phyloP scores from a whole-genome alignment of 106 monocot genomes.

The Iris macrosiphon region DNA sequence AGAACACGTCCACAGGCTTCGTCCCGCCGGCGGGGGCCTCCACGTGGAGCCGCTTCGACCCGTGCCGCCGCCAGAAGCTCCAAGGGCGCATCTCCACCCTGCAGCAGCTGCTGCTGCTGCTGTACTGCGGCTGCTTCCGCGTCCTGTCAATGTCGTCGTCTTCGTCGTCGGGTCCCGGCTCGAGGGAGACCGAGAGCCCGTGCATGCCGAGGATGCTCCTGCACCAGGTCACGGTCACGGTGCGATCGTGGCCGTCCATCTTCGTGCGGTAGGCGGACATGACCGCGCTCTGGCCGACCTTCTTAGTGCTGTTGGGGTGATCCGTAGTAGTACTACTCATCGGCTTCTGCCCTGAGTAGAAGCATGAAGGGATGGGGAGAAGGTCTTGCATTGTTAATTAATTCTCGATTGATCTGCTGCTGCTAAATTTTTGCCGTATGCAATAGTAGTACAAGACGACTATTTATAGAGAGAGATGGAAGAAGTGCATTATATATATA shows the following conservation, averaged over 20 bases:
- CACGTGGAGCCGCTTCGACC: background rate
- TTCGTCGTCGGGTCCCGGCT: constrained; percentile 1
- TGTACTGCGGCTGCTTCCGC: too few relatives aligned
- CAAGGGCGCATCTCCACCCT: too few relatives aligned
- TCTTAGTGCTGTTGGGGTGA: constrained; percentile 5
- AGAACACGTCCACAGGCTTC: background rate
- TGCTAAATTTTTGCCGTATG: too few relatives aligned
- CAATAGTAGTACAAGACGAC: too few relatives aligned
- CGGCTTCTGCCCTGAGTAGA: constrained; percentile 15
- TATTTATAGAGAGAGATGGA: too few relatives aligned
- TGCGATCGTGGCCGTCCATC: constrained; percentile 41
- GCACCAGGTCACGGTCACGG: constrained; percentile 43
- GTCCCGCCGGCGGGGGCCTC: background rate
- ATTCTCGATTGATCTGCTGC: too few relatives aligned
- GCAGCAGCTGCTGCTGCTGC: background rate
- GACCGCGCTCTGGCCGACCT: constrained; percentile 30
- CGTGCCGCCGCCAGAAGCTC: constrained; percentile 6
- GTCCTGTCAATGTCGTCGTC: too few relatives aligned
- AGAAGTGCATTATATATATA: too few relatives aligned
- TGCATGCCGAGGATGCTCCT: constrained; percentile 46
- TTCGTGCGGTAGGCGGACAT: constrained; percentile 50
- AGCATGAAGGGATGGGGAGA: constrained; percentile 47
- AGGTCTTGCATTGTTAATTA: too few relatives aligned
- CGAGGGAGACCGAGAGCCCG: constrained; percentile 48
- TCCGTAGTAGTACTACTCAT: background rate